phyloP scores from a whole-genome alignment of 768 basidiomycete species.

The Leccinum arenicola region DNA sequence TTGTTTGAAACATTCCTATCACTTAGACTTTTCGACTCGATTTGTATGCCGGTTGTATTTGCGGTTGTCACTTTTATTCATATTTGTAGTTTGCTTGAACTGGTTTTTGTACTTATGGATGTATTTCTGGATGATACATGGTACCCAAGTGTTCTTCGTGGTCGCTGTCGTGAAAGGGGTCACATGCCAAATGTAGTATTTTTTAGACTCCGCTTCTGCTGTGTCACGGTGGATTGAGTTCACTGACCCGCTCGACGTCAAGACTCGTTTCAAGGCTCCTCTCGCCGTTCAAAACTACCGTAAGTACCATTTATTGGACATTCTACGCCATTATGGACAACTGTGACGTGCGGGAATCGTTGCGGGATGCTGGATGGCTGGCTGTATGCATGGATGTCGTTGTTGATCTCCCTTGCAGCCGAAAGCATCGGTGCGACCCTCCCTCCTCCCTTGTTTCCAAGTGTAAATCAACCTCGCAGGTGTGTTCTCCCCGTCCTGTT shows the following conservation, averaged over 20 bases:
- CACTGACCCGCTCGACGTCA: slow-evolving; percentile 37
- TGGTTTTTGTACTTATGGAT: neutral
- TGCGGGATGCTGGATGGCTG: slow-evolving; percentile 34
- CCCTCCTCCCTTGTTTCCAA: neutral
- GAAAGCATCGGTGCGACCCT: slow-evolving; percentile 32
- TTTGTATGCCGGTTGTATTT: neutral
- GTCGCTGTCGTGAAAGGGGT: slow-evolving; percentile 3
- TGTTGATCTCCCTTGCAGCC: slow-evolving; percentile 27
- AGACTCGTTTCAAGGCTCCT: slow-evolving; percentile 31
- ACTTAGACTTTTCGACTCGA: slow-evolving; percentile 3
- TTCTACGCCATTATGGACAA: slow-evolving; percentile 7
- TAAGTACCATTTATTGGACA: slow-evolving; percentile 19
- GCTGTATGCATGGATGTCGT: slow-evolving; percentile 27
- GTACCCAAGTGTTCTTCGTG: too few species aligned
- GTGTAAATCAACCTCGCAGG: neutral
- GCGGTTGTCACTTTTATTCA: neutral
- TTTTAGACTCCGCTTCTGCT: slow-evolving; percentile 24
- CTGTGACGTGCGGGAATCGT: neutral
- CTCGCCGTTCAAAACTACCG: slow-evolving; percentile 17
- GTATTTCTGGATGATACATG: neutral
- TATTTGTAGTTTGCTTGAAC: neutral
- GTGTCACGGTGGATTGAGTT: slow-evolving; percentile 13
- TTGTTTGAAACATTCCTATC: neutral
- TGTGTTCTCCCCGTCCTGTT: neutral
- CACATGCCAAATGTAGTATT: slow-evolving; percentile 8